These are phyloP conservation scores for Kodamaea derodonti DNA, from an alignment of 1,139 yeast species.

Conservation along the genomic window DNA sequence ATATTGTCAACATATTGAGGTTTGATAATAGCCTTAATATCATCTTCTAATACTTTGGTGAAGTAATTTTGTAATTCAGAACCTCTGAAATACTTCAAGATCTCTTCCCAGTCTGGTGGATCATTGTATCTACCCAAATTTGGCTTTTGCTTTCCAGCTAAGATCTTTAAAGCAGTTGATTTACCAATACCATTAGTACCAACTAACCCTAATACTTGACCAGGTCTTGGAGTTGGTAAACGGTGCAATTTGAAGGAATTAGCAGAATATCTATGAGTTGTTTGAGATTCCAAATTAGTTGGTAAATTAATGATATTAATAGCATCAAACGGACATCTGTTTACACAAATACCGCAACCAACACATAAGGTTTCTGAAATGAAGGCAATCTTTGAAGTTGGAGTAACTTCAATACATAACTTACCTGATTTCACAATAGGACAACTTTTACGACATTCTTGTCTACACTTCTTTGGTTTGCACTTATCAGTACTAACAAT, in stretches of 20 bases:
- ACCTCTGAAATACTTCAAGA: conserved; percentile 88
- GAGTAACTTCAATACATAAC: conserved; percentile 93
- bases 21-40: conserved; percentile 90
- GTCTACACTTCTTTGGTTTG: conserved; percentile 97
- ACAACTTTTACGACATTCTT: conserved; percentile 94
- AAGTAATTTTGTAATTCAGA: conserved; percentile 95
- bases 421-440: conserved; percentile 98
- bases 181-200: conserved; percentile 99
- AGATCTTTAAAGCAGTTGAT: conserved; percentile 93
- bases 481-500: conserved; percentile 91
- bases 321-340: conserved; percentile 97
- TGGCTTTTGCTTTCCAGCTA: conserved; percentile 98
- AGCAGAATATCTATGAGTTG: conserved; percentile 96
- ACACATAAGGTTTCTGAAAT: conserved; percentile 94
- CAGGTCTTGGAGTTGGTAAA: conserved; percentile 97
- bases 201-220: conserved; percentile 94
- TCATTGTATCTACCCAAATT: conserved; percentile 89
- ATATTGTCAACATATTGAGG: conserved; percentile 98
- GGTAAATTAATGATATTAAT: conserved; percentile 93
- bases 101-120: conserved; percentile 98
- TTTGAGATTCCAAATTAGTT: conserved; percentile 86
- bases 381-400: conserved; percentile 87
- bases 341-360: conserved; percentile 99
- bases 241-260: conserved; percentile 96
- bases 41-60: conserved; percentile 88